Percentiles rank a stretch among this genome's conserved stretches.
Evolutionary conservation across 495 filamentous ascomycete species (phyloP).

Genomic region (Penicillium paxilli): DNA sequence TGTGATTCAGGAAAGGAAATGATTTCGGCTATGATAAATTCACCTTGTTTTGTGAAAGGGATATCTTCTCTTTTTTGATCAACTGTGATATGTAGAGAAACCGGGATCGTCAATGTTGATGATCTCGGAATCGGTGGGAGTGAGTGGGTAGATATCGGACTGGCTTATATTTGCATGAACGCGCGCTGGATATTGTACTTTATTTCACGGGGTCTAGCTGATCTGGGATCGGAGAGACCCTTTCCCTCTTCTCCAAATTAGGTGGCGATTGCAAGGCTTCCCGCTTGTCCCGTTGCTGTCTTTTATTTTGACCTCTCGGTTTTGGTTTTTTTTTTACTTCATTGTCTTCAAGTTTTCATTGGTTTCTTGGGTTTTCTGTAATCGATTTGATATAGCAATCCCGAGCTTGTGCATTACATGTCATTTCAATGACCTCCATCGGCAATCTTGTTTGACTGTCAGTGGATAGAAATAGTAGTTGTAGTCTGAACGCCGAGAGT

Average conservation of each 20-base stretch:
- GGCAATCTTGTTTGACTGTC: neutral
- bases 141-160: conserved; percentile 32
- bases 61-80: conserved; percentile 16
- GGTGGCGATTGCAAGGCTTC: conserved; percentile 1
- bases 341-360: too few species aligned
- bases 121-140: conserved; percentile 15
- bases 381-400: conserved; percentile 18
- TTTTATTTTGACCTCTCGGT: conserved; percentile 5
- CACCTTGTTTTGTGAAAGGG: conserved; percentile 18
- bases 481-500: neutral
- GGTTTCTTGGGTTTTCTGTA: conserved; percentile 15
- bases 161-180: conserved; percentile 34
- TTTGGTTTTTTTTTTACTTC: conserved; percentile 8
- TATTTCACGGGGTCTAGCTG: conserved; percentile 23
- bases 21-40: conserved; percentile 25
- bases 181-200: conserved; percentile 34
- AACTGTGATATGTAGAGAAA: conserved; percentile 25
- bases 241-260: conserved; percentile 6
- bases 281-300: neutral
- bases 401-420: conserved; percentile 15
- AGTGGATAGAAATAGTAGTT: neutral
- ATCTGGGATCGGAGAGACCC: conserved; percentile 10
- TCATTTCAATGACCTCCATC: neutral
- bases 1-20: conserved; percentile 16
- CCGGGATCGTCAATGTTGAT: conserved; percentile 10